A percentile compares a stretch with the other conserved stretches of the same genome.
Conservation (phyloP, 2,329 filamentous ascomycete species). For the Botrytis elliptica region DNA sequence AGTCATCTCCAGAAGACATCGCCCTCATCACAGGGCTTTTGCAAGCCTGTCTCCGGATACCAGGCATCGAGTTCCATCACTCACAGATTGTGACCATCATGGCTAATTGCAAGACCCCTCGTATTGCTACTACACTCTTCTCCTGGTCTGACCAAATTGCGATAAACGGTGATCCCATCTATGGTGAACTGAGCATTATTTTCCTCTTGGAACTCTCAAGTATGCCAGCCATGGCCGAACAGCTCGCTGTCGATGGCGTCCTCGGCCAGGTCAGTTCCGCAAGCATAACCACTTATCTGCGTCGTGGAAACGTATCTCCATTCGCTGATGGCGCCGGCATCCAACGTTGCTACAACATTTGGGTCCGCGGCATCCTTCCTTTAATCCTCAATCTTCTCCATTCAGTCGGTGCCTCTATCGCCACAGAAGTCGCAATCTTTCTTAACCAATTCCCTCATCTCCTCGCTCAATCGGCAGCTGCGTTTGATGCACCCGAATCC, state of each 20-base stretch:
- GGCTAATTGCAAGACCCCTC: slow-evolving; percentile 68
- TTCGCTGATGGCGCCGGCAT: slow-evolving; percentile 69
- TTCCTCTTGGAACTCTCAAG: slow-evolving; percentile 87
- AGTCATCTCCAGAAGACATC: slow-evolving; percentile 74
- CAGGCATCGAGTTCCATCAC: slow-evolving; percentile 70
- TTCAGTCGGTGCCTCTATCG: slow-evolving; percentile 76
- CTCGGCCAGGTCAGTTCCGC: slow-evolving; percentile 77
- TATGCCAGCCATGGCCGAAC: slow-evolving; percentile 78
- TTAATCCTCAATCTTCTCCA: slow-evolving; percentile 85
- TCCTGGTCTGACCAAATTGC: slow-evolving; percentile 89
- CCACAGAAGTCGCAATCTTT: slow-evolving; percentile 80
- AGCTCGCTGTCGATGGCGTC: slow-evolving; percentile 83
- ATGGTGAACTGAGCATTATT: slow-evolving; percentile 85
- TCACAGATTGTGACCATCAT: slow-evolving; percentile 69
- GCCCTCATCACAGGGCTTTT: slow-evolving; percentile 84
- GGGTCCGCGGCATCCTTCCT: slow-evolving; percentile 84
- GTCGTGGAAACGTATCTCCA: slow-evolving; percentile 68
- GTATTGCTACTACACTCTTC: slow-evolving; percentile 82
- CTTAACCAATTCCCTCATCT: slow-evolving; percentile 86
- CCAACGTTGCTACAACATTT: slow-evolving; percentile 81
- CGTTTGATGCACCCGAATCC: slow-evolving; percentile 62
- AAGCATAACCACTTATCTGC: slow-evolving; percentile 75
- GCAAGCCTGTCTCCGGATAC: slow-evolving; percentile 78
- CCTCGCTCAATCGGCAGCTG: slow-evolving; percentile 67
- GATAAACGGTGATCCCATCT: slow-evolving; percentile 78